Percentiles rank a stretch among this genome's conserved stretches.
Conservation (phyloP, 305 asterid species). For the Lippia alba region DNA sequence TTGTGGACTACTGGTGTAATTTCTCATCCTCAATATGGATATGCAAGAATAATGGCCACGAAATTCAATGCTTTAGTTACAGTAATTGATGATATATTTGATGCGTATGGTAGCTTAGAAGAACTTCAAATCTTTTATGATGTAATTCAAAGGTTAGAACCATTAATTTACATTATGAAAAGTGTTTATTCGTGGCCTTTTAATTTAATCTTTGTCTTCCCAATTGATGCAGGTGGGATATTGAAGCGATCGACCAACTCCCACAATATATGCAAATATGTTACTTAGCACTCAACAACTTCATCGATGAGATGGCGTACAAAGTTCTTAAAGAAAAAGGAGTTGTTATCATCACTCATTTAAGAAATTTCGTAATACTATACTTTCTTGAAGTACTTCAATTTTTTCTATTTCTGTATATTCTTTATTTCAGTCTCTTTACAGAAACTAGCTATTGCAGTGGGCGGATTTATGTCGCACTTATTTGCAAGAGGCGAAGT, state of each 20-base stretch:
- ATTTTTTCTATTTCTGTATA: neutral
- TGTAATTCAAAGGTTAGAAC: constrained; percentile 43
- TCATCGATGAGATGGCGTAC: constrained; percentile 40
- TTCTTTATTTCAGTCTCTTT: too few relatives aligned
- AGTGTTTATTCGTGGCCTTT: too few relatives aligned
- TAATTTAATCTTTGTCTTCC: neutral
- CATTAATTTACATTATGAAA: neutral
- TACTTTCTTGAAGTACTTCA: neutral
- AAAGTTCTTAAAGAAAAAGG: constrained; percentile 42
- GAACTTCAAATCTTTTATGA: constrained; percentile 49
- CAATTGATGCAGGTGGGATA: constrained; percentile 44
- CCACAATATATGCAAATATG: constrained; percentile 50
- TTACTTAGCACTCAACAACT: constrained; percentile 41
- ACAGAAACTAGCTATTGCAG: constrained; percentile 24
- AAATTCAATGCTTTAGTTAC: constrained; percentile 44
- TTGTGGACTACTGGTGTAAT: constrained; percentile 46
- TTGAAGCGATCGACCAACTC: constrained; percentile 39
- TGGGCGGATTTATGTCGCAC: constrained; percentile 49
- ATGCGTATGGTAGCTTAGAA: constrained; percentile 54
- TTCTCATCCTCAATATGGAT: constrained; percentile 37
- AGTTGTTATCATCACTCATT: constrained; percentile 34
- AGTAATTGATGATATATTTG: constrained; percentile 52
- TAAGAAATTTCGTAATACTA: constrained; percentile 31
- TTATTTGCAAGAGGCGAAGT: constrained; percentile 50
- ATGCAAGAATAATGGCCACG: constrained; percentile 38